A percentile compares a stretch with the other conserved stretches of the same genome.
phyloP scores from a whole-genome alignment of 352 stramenopile species.

The Thalassiosira hispida region DNA sequence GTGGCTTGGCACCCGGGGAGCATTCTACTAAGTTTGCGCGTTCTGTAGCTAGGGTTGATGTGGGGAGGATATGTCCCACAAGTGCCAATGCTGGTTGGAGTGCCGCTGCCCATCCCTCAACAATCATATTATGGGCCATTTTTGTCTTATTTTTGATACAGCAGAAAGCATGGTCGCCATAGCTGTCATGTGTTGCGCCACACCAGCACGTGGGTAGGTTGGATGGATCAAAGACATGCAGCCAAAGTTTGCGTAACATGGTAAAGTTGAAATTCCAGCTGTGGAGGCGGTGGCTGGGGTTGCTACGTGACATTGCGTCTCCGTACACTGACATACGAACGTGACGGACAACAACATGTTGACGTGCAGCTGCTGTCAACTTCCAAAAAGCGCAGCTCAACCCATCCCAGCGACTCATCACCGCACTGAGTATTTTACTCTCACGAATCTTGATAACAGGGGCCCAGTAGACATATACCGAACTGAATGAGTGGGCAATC shows the following conservation, averaged over 20 bases:
- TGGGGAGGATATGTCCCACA: not conserved
- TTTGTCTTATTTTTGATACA: slow-evolving; percentile 6
- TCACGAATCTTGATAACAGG: too few relatives aligned
- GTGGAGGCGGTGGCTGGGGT: not conserved
- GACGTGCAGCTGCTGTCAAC: too few relatives aligned
- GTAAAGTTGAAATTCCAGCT: slow-evolving; percentile 19
- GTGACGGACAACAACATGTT: too few relatives aligned
- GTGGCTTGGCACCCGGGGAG: not conserved
- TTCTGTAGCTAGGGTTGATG: not conserved
- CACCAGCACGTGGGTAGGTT: slow-evolving; percentile 8
- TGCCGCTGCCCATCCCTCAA: not conserved
- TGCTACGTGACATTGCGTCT: slow-evolving; percentile 18
- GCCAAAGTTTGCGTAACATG: slow-evolving; percentile 7
- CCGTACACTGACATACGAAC: too few relatives aligned
- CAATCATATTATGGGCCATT: slow-evolving; percentile 6
- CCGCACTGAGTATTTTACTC: too few relatives aligned
- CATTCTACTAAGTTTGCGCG: not conserved
- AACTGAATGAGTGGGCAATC: too few relatives aligned
- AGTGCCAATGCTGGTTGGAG: not conserved
- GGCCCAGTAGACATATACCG: too few relatives aligned
- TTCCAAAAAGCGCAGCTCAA: too few relatives aligned
- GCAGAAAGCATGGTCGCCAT: slow-evolving; percentile 2
- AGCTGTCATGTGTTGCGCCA: not conserved
- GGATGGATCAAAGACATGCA: not conserved
- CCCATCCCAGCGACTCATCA: too few relatives aligned